These are phyloP conservation scores for Sphaerosporella brunnea DNA, from an alignment of 495 filamentous ascomycete species.

Conservation along the genomic window DNA sequence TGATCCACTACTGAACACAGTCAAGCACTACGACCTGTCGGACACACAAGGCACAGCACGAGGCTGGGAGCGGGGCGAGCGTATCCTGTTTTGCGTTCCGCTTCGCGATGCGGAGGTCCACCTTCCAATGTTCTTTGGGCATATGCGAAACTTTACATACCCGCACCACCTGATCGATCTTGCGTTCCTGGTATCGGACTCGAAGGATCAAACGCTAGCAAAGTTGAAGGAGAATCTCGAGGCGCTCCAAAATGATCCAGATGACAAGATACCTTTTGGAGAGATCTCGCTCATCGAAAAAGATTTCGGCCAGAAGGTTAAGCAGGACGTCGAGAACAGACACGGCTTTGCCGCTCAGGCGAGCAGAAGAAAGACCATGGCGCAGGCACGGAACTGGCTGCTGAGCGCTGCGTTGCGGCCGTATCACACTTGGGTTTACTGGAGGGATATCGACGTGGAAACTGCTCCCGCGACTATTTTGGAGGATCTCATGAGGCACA, in stretches of 20 bases:
- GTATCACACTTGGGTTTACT: constrained; percentile 98
- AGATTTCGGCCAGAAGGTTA: constrained; percentile 95
- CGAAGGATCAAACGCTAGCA: constrained; percentile 73
- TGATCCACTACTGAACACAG: constrained; percentile 71
- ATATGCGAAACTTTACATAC: constrained; percentile 91
- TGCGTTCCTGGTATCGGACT: constrained; percentile 94
- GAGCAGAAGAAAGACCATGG: constrained; percentile 86
- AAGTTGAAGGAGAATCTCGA: constrained; percentile 55
- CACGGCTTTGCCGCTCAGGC: constrained; percentile 98
- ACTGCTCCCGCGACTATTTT: constrained; percentile 91
- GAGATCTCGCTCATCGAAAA: constrained; percentile 98
- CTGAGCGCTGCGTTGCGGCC: constrained; percentile 83
- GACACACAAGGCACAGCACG: constrained; percentile 74
- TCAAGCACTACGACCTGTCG: constrained; percentile 88
- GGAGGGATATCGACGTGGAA: constrained; percentile 96
- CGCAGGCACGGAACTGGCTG: constrained; percentile 93
- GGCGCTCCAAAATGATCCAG: constrained; percentile 60
- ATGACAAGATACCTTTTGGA: constrained; percentile 68
- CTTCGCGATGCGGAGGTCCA: constrained; percentile 86
- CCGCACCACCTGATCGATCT: constrained; percentile 92
- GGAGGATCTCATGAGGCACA: constrained; percentile 96
- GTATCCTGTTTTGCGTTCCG: constrained; percentile 88
- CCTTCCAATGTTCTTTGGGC: constrained; percentile 94
- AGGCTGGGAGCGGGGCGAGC: constrained; percentile 88
- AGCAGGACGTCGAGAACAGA: constrained; percentile 92